These are phyloP conservation scores for Chrysopogon serrulatus DNA, from an alignment of 176 grass and related monocot genomes.

Conservation along the genomic window DNA sequence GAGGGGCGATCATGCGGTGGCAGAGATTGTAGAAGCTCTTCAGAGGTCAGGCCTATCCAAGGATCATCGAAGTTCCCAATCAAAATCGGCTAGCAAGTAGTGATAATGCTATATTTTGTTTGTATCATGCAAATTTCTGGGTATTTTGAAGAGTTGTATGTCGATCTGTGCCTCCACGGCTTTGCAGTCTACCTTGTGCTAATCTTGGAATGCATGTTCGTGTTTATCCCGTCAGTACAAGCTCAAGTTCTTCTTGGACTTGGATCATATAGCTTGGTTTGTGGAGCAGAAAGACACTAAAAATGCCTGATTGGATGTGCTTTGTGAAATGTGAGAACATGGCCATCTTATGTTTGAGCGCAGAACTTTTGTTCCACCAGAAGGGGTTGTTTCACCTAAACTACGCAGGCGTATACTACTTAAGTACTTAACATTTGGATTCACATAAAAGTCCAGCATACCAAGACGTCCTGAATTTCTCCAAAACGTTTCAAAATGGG, in stretches of 20 bases:
- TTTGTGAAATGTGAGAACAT: background rate
- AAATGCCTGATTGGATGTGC: background rate
- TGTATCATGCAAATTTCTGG: background rate
- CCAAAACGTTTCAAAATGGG: background rate
- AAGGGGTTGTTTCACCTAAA: background rate
- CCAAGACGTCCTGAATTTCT: background rate
- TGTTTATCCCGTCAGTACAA: background rate
- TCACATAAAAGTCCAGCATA: background rate
- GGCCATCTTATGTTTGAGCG: background rate
- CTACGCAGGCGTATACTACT: background rate
- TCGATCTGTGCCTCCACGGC: background rate
- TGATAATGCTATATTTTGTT: background rate
- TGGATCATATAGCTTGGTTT: background rate
- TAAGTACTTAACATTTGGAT: background rate
- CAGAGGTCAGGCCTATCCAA: background rate
- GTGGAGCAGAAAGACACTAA: background rate
- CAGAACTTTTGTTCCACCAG: background rate
- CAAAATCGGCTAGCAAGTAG: conserved; percentile 25
- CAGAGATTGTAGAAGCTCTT: conserved; percentile 14
- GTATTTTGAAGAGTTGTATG: background rate
- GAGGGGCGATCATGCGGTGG: background rate
- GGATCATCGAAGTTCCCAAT: background rate
- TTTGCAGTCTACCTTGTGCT: background rate
- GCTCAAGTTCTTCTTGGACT: background rate
- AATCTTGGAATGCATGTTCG: background rate